Evolutionary conservation across 768 basidiomycete species (phyloP), one percentile per base, ranked within the genome.

Genomic region (Calocybe indica): DNA sequence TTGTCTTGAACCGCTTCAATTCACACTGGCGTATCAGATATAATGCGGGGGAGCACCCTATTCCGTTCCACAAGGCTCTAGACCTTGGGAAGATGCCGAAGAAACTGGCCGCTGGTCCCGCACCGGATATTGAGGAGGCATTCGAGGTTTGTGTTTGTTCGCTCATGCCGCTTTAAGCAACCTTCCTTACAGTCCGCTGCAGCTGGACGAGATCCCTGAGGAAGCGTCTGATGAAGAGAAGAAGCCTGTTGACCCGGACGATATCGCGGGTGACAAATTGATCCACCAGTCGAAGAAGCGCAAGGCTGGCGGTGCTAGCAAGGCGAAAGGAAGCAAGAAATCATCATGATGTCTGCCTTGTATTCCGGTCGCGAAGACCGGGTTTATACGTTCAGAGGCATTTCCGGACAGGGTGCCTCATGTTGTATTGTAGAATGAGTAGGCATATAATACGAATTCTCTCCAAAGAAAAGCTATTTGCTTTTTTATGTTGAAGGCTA

Each of bases 61-160:
- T 99, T 56, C 82, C 96, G 1, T 98, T 95, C 78, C 83, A 97
- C 66, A 94, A 92, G 57, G 90, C 85, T 3, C 71, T 76, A 52
- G 88, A 92, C 52, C 67, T 91, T 7, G 87, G 88, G 12, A 91
- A 87, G 61, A 71, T 59, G 5, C 81, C 85, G 1, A 94, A 92
- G 77, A 94, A 87, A 57, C 72, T 94, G 35, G 78, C 81, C 1
- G 73, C 69, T 38, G 88, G 82, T 3, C 78, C 87, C 5, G 79
- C 80, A 7, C 92, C 95, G 0, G 95, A 98, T 67, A 74, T 92
- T 13, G 95, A 97, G 61, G 95, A 98, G 43, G 93, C 84, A 0
- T 88, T 85, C 53, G 92, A 89, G 53, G 86, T 90, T 53, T 59
- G 82, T 66, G 37, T 28, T 47, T 42, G 42, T 31, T 29, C 12